Base-by-base conservation (phyloP, 2,329 filamentous ascomycete genomes). In the Ascochyta koolunga region DNA sequence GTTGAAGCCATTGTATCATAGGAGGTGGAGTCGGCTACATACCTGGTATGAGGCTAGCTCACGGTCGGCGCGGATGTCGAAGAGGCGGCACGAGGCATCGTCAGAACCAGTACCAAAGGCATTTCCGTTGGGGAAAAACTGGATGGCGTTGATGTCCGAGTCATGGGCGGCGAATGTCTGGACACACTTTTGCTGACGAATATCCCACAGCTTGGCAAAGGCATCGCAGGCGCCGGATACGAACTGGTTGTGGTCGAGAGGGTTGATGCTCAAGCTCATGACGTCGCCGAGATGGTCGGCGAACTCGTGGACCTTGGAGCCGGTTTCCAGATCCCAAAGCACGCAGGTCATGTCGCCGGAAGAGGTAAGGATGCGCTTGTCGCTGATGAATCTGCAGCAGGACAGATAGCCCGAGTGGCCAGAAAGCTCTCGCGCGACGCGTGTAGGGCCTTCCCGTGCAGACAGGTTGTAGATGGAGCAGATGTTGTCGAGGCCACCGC, bases 291-390 rank as follows among this genome's bases (percentile, higher is more conserved):
- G 84, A 76, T 99, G 95, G 78, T 99, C 95, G 71, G 95, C 95
- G 67, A 98, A 99, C 76, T 99, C 95, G 72, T 93, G 96, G 36
- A 96, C 90, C 81, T 97, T 97, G 63, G 93, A 91, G 52, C 95
- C 95, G 0, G 93, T 96, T 79, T 99, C 95, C 62, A 99, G 93
- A 80, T 99, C 95, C 95, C 95, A 99, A 73, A 98, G 90, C 89
- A 98, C 97, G 77, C 95, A 99, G 46, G 95, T 99, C 95, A 99
- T 99, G 75, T 99, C 95, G 61, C 95, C 95, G 2, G 95, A 99
- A 0, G 95, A 98, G 56, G 95, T 99, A 62, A 99, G 86, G 71
- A 99, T 98, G 73, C 91, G 92, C 72, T 95, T 89, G 80, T 99
- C 95, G 76, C 96, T 98, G 82, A 98, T 96, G 78, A 99, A 99